These are phyloP conservation scores for Halteria grandinella DNA, from an alignment of 73 alveolate species.

Conservation along the genomic window DNA sequence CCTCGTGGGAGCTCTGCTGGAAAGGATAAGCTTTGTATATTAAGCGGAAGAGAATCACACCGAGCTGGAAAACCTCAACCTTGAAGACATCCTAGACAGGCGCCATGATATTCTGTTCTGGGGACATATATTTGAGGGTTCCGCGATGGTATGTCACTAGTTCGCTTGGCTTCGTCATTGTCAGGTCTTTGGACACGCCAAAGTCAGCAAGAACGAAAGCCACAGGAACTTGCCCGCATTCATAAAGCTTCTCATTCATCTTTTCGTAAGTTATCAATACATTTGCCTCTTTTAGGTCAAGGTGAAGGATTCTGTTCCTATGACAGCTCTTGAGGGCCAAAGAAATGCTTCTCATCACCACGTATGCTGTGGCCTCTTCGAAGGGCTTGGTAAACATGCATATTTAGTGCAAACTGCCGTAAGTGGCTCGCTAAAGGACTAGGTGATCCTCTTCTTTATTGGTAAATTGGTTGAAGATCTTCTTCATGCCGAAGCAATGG, in stretches of 20 bases:
- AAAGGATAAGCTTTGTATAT: conserved; percentile 24
- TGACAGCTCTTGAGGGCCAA: neutral
- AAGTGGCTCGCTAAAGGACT: no score
- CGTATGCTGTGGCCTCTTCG: conserved; percentile 5
- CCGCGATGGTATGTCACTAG: neutral
- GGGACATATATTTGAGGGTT: conserved; percentile 19
- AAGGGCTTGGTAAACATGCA: conserved; percentile 21
- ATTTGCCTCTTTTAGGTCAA: conserved; percentile 3
- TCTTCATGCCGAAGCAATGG: no score
- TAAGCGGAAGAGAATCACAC: conserved; percentile 1
- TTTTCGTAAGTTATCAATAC: neutral
- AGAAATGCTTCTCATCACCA: neutral
- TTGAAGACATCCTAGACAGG: neutral
- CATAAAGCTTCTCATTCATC: neutral
- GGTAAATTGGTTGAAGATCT: no score
- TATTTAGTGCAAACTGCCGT: no score
- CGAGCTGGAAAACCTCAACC: conserved; percentile 2
- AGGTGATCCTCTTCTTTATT: no score
- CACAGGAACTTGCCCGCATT: conserved; percentile 5
- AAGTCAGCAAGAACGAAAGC: conserved; percentile 8
- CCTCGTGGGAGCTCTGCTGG: neutral
- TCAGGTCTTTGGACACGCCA: conserved; percentile 27
- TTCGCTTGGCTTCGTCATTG: neutral
- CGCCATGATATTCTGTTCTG: neutral
- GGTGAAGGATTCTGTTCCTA: neutral